Conservation (phyloP, 2,329 filamentous ascomycete species). For the Penicillium crustosum region DNA sequence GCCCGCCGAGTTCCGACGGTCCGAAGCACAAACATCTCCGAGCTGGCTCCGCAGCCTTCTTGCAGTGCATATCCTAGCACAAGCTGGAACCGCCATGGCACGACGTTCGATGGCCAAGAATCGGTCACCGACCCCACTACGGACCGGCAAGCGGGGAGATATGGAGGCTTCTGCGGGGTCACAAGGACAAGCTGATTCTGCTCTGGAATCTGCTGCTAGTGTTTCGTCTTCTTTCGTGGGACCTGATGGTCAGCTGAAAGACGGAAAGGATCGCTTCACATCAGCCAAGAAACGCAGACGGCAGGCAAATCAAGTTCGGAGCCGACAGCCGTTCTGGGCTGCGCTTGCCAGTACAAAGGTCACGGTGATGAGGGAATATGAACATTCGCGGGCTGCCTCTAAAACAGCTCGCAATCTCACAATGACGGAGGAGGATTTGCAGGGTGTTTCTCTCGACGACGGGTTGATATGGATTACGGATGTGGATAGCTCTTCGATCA, state of each 20-base stretch:
- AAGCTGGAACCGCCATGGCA: constrained; percentile 50
- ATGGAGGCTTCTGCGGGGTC: constrained; percentile 48
- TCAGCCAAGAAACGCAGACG: constrained; percentile 79
- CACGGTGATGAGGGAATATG: constrained; percentile 88
- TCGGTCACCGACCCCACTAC: constrained; percentile 41
- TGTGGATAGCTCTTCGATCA: constrained; percentile 48
- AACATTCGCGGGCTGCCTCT: constrained; percentile 63
- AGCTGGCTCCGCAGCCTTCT: constrained; percentile 50
- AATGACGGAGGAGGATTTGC: constrained; percentile 45
- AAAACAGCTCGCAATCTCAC: constrained; percentile 41
- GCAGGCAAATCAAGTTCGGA: constrained; percentile 85
- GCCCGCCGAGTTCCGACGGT: constrained; percentile 45
- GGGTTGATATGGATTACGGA: constrained; percentile 50
- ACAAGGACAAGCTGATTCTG: constrained; percentile 43
- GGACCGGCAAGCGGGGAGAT: constrained; percentile 46
- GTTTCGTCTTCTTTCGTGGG: constrained; percentile 40
- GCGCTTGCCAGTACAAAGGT: constrained; percentile 95
- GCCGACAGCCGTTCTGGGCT: constrained; percentile 90
- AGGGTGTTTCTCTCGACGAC: constrained; percentile 43
- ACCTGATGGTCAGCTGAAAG: constrained; percentile 49
- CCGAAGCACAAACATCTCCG: constrained; percentile 43
- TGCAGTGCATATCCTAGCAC: constrained; percentile 51
- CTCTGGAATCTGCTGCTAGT: constrained; percentile 45
- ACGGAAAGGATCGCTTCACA: constrained; percentile 59
- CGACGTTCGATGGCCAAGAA: constrained; percentile 49